A percentile compares a stretch with the other conserved stretches of the same genome.
These are phyloP conservation scores for Blumeria graminis DNA, from an alignment of 2,329 filamentous ascomycete species.

Conservation along the genomic window DNA sequence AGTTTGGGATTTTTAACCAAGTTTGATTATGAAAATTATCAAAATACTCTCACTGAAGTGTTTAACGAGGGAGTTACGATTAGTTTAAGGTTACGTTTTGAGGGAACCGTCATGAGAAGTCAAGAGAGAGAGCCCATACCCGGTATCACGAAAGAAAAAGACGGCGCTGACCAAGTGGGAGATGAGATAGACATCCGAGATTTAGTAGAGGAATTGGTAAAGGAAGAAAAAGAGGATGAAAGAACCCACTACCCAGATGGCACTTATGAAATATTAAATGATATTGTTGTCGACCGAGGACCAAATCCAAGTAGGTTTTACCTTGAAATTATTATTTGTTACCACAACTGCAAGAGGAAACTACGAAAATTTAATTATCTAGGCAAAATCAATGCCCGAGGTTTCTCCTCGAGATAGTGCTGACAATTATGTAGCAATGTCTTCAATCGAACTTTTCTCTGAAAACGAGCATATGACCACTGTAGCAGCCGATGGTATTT, in stretches of 20 bases:
- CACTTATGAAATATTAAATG: constrained; percentile 79
- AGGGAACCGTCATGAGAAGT: constrained; percentile 79
- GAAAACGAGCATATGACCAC: constrained; percentile 87
- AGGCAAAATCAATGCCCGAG: background rate
- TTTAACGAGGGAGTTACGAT: constrained; percentile 73
- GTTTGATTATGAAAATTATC: constrained; percentile 67
- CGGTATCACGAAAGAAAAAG: constrained; percentile 7
- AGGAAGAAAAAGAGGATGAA: constrained; percentile 61
- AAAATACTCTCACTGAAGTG: constrained; percentile 40
- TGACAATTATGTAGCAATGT: constrained; percentile 40
- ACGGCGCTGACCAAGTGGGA: constrained; percentile 19
- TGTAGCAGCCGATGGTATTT: constrained; percentile 76
- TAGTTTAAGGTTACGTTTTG: constrained; percentile 68
- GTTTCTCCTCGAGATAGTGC: background rate
- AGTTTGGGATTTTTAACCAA: constrained; percentile 90
- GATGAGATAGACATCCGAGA: constrained; percentile 28
- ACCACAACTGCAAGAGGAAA: background rate
- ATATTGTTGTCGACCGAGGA: constrained; percentile 85
- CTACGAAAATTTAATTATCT: background rate
- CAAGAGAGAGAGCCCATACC: constrained; percentile 21
- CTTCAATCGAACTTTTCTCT: constrained; percentile 72
- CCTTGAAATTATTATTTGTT: too few relatives aligned
- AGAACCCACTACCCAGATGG: constrained; percentile 67
- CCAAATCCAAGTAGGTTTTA: constrained; percentile 61
- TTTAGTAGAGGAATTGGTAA: constrained; percentile 73